Percentiles rank a stretch among this genome's conserved stretches.
Evolutionary conservation across 2,329 filamentous ascomycete species (phyloP).

Genomic region (Beauveria asiatica): DNA sequence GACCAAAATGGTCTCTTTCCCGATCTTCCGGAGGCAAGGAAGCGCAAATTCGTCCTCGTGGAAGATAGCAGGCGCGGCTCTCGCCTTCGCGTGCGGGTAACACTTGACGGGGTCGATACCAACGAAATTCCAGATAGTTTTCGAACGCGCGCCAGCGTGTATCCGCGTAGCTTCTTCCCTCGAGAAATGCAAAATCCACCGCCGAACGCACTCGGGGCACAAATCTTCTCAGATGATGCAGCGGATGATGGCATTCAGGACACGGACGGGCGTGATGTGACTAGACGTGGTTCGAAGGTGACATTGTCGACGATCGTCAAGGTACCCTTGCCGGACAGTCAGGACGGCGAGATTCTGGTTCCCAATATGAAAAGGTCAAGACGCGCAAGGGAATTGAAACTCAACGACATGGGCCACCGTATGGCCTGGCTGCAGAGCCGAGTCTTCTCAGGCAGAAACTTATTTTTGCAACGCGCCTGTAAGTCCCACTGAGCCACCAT

Average conservation of each 20-base stretch:
- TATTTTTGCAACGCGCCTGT: slow-evolving; percentile 89
- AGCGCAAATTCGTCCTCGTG: slow-evolving; percentile 92
- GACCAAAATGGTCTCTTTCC: slow-evolving; percentile 62
- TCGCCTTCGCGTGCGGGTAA: slow-evolving; percentile 80
- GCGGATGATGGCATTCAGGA: slow-evolving; percentile 47
- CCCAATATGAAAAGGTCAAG: slow-evolving; percentile 63
- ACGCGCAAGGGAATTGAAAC: slow-evolving; percentile 72
- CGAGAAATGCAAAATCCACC: slow-evolving; percentile 86
- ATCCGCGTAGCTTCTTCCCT: slow-evolving; percentile 83
- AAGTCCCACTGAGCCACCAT: slow-evolving; percentile 36
- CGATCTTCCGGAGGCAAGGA: slow-evolving; percentile 80
- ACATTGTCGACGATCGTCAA: slow-evolving; percentile 39
- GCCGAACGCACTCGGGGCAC: slow-evolving; percentile 63
- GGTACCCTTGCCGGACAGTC: slow-evolving; percentile 59
- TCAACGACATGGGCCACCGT: slow-evolving; percentile 88
- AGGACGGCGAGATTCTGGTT: slow-evolving; percentile 63
- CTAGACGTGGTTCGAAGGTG: slow-evolving; percentile 26
- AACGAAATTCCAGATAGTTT: slow-evolving; percentile 95
- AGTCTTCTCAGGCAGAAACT: slow-evolving; percentile 75
- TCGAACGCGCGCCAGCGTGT: slow-evolving; percentile 82
- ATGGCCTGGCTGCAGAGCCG: slow-evolving; percentile 96
- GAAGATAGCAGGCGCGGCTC: slow-evolving; percentile 78
- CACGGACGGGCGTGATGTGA: slow-evolving; percentile 37
- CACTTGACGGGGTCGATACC: slow-evolving; percentile 87
- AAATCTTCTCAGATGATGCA: slow-evolving; percentile 62